Conservation (phyloP, 257 asterid genomes). For the Marsdenia floribunda region DNA sequence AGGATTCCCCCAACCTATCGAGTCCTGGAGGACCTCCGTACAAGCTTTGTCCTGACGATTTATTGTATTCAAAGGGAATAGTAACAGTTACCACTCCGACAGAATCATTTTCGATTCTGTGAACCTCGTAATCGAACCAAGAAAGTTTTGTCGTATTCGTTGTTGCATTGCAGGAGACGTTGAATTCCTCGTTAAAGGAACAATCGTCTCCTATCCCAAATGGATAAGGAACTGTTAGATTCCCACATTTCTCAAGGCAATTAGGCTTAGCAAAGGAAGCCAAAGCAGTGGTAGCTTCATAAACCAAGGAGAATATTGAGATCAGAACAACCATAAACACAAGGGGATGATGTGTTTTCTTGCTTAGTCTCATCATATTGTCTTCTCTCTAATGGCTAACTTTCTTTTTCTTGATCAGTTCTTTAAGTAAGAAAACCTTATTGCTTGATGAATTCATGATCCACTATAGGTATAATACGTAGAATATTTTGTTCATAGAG, state of each 20-base stretch:
- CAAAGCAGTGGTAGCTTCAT: no score
- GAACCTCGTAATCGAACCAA: background rate
- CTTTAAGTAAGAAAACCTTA: no score
- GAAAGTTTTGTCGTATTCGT: constrained; percentile 2
- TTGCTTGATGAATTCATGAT: no score
- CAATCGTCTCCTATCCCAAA: constrained; percentile 29
- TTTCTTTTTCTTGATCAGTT: no score
- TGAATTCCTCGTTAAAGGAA: constrained; percentile 20
- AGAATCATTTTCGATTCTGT: constrained; percentile 18
- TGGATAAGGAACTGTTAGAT: constrained; percentile 23
- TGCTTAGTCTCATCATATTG: no score
- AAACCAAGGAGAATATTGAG: constrained; percentile 2
- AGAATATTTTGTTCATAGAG: no score
- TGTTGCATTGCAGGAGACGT: constrained; percentile 20
- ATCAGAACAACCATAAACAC: no score
- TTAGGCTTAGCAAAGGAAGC: background rate
- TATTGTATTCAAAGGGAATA: background rate
- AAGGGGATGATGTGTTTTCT: no score
- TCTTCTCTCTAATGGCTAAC: no score
- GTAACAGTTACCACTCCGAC: background rate
- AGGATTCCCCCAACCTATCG: background rate
- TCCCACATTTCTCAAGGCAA: constrained; percentile 30
- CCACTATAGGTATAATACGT: no score
- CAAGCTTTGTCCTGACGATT: constrained; percentile 14
- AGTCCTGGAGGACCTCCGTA: background rate